These are phyloP conservation scores for Thelephora aurantiotincta DNA, from an alignment of 768 basidiomycete species.

Conservation along the genomic window DNA sequence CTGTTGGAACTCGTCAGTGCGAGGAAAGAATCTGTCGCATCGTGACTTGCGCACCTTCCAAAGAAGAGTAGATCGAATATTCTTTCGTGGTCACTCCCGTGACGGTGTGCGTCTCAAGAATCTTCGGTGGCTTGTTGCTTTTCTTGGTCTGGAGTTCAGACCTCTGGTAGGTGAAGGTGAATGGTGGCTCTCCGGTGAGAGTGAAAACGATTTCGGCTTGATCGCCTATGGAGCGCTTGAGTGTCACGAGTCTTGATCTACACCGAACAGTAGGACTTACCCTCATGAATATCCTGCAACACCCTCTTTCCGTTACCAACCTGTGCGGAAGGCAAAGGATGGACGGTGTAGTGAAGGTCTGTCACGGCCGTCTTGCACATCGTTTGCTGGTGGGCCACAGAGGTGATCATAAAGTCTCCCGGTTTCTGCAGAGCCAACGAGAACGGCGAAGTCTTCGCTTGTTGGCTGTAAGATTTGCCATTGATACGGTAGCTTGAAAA, in stretches of 20 bases:
- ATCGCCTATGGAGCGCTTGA: constrained; percentile 37
- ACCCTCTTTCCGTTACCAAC: constrained; percentile 76
- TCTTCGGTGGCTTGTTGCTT: constrained; percentile 55
- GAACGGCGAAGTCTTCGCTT: constrained; percentile 71
- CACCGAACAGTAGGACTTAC: constrained; percentile 21
- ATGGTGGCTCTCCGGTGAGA: constrained; percentile 84
- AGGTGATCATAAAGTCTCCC: constrained; percentile 76
- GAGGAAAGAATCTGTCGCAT: neutral
- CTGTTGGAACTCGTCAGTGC: constrained; percentile 20
- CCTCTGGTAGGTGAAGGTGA: constrained; percentile 90
- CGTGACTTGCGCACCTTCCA: constrained; percentile 55
- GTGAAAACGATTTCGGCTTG: constrained; percentile 91
- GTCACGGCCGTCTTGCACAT: constrained; percentile 76
- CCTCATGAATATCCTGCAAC: constrained; percentile 83
- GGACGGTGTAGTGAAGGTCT: constrained; percentile 61
- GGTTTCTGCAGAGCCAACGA: constrained; percentile 69
- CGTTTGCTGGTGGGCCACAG: constrained; percentile 86
- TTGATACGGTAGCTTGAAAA: constrained; percentile 62
- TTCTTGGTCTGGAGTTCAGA: constrained; percentile 58
- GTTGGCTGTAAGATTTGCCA: constrained; percentile 57
- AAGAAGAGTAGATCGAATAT: constrained; percentile 85
- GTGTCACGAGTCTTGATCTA: neutral
- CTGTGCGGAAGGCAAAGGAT: constrained; percentile 76
- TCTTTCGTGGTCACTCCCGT: constrained; percentile 58
- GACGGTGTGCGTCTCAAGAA: constrained; percentile 87